These are phyloP conservation scores for Achaetomiella virescens DNA, from an alignment of 495 filamentous ascomycete species.

Conservation along the genomic window DNA sequence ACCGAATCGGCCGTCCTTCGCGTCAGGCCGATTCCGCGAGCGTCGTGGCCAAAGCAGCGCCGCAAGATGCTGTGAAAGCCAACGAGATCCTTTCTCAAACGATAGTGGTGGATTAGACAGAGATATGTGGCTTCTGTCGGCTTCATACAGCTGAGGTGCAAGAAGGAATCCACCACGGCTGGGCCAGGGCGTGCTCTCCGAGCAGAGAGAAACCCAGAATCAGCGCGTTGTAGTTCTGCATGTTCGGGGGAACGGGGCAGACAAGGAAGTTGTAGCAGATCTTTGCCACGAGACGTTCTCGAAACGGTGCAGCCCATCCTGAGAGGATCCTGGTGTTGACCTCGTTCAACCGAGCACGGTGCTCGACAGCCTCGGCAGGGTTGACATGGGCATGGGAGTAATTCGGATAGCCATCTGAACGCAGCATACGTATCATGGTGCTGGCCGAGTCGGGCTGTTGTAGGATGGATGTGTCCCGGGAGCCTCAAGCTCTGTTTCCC, in stretches of 20 bases:
- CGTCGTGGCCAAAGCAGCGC: conserved; percentile 32
- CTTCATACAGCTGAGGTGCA: conserved; percentile 41
- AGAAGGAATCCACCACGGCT: conserved; percentile 48
- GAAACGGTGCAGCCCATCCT: conserved; percentile 15
- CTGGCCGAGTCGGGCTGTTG: conserved; percentile 26
- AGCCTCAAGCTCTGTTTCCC: conserved; percentile 9
- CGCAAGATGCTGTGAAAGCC: conserved; percentile 37
- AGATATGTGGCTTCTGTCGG: conserved; percentile 50
- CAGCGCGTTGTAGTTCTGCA: conserved; percentile 62
- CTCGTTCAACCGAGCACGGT: conserved; percentile 28
- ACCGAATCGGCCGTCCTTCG: conserved; percentile 13
- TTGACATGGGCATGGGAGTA: conserved; percentile 27
- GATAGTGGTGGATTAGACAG: conserved; percentile 52
- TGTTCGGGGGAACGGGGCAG: conserved; percentile 49
- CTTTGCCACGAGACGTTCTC: conserved; percentile 41
- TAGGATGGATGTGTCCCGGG: neutral
- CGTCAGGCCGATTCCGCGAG: conserved; percentile 19
- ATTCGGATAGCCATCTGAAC: conserved; percentile 31
- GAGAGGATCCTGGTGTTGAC: conserved; percentile 31
- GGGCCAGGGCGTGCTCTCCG: conserved; percentile 44
- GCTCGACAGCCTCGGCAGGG: neutral
- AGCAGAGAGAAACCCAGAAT: conserved; percentile 52
- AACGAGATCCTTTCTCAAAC: conserved; percentile 28
- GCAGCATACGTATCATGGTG: conserved; percentile 25
- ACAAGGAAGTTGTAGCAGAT: conserved; percentile 64